A percentile compares a stretch with the other conserved stretches of the same genome.
These are phyloP conservation scores for Colletotrichum brevisporum DNA, from an alignment of 2,329 filamentous ascomycete species.

Conservation along the genomic window DNA sequence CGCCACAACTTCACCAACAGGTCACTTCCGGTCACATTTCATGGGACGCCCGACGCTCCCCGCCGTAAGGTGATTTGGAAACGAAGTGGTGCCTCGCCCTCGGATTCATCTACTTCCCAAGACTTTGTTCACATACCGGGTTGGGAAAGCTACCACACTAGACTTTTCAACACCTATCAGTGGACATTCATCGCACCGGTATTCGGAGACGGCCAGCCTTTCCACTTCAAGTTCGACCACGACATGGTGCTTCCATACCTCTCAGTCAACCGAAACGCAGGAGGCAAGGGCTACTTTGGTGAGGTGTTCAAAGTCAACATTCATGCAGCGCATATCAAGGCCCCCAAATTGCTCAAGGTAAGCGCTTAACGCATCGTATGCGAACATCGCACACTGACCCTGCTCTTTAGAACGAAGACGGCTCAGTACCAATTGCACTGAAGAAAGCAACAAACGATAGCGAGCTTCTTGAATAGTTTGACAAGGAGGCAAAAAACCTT, in stretches of 20 bases:
- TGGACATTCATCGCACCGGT: neutral
- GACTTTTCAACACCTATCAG: neutral
- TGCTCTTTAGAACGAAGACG: neutral
- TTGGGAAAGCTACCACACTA: too few species aligned
- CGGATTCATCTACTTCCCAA: too few species aligned
- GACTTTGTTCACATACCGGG: too few species aligned
- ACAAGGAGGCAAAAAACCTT: neutral
- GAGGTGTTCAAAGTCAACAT: conserved; percentile 9
- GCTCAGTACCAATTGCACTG: neutral
- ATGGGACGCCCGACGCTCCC: too few species aligned
- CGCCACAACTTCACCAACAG: too few species aligned
- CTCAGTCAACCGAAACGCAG: neutral
- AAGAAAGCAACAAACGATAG: neutral
- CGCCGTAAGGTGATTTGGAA: too few species aligned
- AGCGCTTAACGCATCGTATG: neutral
- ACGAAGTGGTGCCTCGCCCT: too few species aligned
- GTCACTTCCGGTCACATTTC: too few species aligned
- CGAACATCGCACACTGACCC: neutral
- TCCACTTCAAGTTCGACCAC: neutral
- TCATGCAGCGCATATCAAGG: conserved; percentile 8
- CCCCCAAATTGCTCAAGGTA: neutral
- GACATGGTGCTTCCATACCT: neutral
- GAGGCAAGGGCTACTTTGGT: conserved; percentile 11
- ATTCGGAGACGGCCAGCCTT: neutral
- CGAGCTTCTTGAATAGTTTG: conserved; percentile 1